Evolutionary conservation across 495 filamentous ascomycete species (phyloP).

Genomic region (Trichocladium uniseriatum): DNA sequence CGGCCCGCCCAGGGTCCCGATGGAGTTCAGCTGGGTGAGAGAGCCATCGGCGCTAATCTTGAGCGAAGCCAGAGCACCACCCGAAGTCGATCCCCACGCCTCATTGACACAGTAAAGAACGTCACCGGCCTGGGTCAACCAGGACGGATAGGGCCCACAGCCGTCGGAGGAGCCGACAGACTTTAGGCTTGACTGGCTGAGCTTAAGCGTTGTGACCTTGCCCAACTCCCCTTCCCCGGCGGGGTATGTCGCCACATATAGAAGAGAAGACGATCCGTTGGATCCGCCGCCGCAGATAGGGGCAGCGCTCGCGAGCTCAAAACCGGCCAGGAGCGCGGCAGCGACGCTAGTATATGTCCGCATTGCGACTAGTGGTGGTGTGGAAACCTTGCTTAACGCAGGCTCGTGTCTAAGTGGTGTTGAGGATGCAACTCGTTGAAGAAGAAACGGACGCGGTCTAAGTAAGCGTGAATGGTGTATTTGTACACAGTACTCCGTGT

Average conservation of each 20-base stretch:
- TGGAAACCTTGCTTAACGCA: neutral
- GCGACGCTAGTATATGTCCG: conserved; percentile 1
- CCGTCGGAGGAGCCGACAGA: conserved; percentile 34
- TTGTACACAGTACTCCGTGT: neutral
- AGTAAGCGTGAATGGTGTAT: neutral
- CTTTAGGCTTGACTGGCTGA: conserved; percentile 27
- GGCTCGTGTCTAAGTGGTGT: neutral
- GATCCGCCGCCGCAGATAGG: neutral
- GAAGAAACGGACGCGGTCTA: too few relatives aligned
- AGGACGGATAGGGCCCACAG: conserved; percentile 50
- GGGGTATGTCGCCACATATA: conserved; percentile 10
- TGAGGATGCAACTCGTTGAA: neutral
- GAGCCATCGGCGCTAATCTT: conserved; percentile 25
- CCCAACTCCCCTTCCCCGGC: neutral
- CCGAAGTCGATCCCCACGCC: conserved; percentile 24
- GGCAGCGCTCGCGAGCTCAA: conserved; percentile 3
- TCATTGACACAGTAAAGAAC: conserved; percentile 57
- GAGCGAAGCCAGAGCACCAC: conserved; percentile 38
- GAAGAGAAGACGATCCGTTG: too few relatives aligned
- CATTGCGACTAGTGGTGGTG: conserved; percentile 1
- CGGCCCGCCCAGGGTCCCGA: conserved; percentile 31
- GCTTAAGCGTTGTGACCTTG: conserved; percentile 43
- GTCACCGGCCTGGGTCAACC: conserved; percentile 44
- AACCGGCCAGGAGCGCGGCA: conserved; percentile 5
- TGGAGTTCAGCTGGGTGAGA: conserved; percentile 32